These are phyloP conservation scores for Aquilaria malaccensis DNA, from an alignment of 345 rosid genomes.

Conservation along the genomic window DNA sequence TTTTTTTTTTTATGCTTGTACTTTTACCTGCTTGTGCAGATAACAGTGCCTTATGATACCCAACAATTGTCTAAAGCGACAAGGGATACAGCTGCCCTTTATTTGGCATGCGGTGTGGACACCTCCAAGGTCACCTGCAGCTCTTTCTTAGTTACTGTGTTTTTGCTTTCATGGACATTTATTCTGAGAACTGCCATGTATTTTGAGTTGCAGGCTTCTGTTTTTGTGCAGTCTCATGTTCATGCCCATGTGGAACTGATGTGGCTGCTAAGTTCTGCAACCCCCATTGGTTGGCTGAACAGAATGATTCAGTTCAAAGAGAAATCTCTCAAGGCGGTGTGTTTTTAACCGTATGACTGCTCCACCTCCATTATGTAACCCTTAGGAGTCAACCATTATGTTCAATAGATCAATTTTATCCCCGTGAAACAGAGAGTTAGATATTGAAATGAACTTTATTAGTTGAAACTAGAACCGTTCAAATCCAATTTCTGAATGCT, in stretches of 20 bases:
- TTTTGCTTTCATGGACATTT: slow-evolving; percentile 3
- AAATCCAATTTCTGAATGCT: too few species aligned
- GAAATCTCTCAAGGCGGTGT: slow-evolving; percentile 81
- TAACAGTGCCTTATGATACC: slow-evolving; percentile 68
- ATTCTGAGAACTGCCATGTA: slow-evolving; percentile 2
- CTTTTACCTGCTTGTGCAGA: slow-evolving; percentile 30
- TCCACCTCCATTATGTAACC: background rate
- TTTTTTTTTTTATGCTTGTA: background rate
- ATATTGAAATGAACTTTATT: too few species aligned
- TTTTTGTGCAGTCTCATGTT: slow-evolving; percentile 86
- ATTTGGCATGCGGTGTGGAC: slow-evolving; percentile 89
- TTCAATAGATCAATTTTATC: too few species aligned
- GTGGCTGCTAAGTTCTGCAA: slow-evolving; percentile 73
- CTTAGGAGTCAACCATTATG: too few species aligned
- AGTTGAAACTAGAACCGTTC: too few species aligned
- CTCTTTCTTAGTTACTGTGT: slow-evolving; percentile 6
- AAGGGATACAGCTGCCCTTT: slow-evolving; percentile 81
- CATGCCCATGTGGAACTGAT: slow-evolving; percentile 74
- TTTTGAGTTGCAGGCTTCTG: slow-evolving; percentile 63
- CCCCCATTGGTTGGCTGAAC: slow-evolving; percentile 90
- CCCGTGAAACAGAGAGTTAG: too few species aligned
- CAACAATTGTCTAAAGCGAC: slow-evolving; percentile 62
- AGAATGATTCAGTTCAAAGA: slow-evolving; percentile 93
- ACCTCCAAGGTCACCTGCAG: slow-evolving; percentile 46
- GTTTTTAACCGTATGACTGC: slow-evolving; percentile 24